Evolutionary conservation across 371 early-diverging fungal genomes (phyloP), one percentile per base, ranked within the genome.

Genomic region (Zancudomyces culisetae): DNA sequence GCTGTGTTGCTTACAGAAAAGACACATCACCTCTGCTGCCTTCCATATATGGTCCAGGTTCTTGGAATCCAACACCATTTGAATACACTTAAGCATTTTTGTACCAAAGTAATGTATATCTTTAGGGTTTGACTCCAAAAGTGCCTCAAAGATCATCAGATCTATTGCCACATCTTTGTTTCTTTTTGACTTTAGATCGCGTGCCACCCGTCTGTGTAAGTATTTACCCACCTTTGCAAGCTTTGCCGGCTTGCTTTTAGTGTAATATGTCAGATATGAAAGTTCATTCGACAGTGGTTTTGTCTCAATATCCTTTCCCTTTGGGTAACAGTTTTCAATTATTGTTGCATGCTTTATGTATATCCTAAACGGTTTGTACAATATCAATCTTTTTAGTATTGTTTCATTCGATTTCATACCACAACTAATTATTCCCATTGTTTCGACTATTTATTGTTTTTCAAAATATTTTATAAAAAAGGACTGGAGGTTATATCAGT

Each of bases 281-380:
- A 92, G 78, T 59, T 85, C 85, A 51, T 79, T 81, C 35, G 84
- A 75, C 58, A 77, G 78, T 35, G 95, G 66, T 48, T 29, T 77
- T n/a, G 75, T 75, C 51, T 81, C 88, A 12, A 80, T 85, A 19
- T 87, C 74, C 55, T 77, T 75, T 23, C 76, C 76, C n/a, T 52
- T 27, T 22, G 93, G 93, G 60, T 86, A 94, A 61, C 92, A 92
- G 53, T 82, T 85, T 64, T 86, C 86, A 64, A 92, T 76, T 42
- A 92, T 79, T 45, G 82, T 74, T 42, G 86, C 90, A 71, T 94
- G 95, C 70, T 90, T 92, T 60, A 75, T 71, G 59, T 83, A 81
- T 46, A 60, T 65, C 41, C 66, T 58, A 62, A 65, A 45, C 30
- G 59, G 19, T 1, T 54, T 54, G 22, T 56, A 49, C 40, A 59